Evolutionary conservation across 495 filamentous ascomycete genomes (phyloP), one percentile per base, ranked within the genome.

Genomic region (Hyaloscypha finlandica): DNA sequence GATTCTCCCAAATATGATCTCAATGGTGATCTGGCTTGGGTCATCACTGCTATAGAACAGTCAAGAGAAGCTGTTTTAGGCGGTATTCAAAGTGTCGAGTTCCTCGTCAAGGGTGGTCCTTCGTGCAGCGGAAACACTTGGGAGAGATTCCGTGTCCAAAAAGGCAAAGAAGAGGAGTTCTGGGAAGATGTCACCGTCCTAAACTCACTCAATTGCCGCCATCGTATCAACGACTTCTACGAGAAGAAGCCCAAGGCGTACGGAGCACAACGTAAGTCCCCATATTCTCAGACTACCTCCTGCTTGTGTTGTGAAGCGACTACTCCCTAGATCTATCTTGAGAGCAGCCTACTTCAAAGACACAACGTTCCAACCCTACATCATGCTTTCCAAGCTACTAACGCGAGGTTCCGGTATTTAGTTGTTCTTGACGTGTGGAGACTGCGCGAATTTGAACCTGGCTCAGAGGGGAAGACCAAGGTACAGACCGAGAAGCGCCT

Each of bases 111-210:
- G 37, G 37, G 29, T n/a, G 56, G 31, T 48, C 19, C 22, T 4
- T n/a, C 56, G 6, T 8, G 8, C 6, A 6, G 9, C 19, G 16
- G 56, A 9, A 35, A 51, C 4, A 42, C 4, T 61, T 22, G 31
- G 31, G 25, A 30, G 6, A 20, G n/a, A 29, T 35, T 9, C 33
- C 4, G 9, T 25, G 37, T 30, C 22, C 57, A 14, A 12, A 1
- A 29, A 22, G 19, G 8, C 39, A 30, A n/a, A 19, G 29, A 58
- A 58, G 3, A 48, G 16, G 14, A 48, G 20, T 29, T 29, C 14
- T 68, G 66, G 66, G 60, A 63, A 31, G 54, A 68, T 51, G 48
- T 64, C 37, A 31, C 60, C 14, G 39, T 53, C 8, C 31, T 68
- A 16, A 63, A 59, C 16, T 64, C 35, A 8, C 6, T 4, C 3